Evolutionary conservation across 805 yeast genomes (phyloP), one percentile per base, ranked within the genome.

Genomic region (Yarrowia sp.): DNA sequence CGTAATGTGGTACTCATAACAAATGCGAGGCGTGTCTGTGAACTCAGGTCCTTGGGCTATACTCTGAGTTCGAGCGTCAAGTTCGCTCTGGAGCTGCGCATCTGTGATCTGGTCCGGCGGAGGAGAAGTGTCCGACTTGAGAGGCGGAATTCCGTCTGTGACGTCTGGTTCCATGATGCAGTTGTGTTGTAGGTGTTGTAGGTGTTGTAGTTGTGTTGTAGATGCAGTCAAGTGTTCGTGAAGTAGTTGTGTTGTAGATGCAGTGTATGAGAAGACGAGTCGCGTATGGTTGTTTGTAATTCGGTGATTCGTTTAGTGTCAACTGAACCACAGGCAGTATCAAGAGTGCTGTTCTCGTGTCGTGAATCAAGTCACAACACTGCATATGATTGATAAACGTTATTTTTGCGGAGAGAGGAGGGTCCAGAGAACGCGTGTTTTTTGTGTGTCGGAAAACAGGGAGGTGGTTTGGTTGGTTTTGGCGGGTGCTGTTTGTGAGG

Each of bases 1-100:
- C 55, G 80, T 83, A 4, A 69, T 49, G 7, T 13, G 6, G 63
- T 75, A 76, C 3, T 72, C 68, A 72, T 80, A 85, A 6, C 77
- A 72, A 6, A 84, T 69, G 25, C 74, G 76, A 0, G 85, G 83
- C 61, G 71, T 73, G 24, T 61, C 63, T 22, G 58, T 60, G 16
- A 60, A 51, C 62, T 47, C 62, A 4, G 60, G 58, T 14, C 58
- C 62, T 25, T 47, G 44, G n/a, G 60, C 62, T 24, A 46, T 60
- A 13, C 44, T 60, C 14, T 35, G 46, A 25, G 44, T 60, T 13
- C 35, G 33, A 7, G 58, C 62, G n/a, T 51, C 42, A 13, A 51
- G 32, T 12, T 51, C 58, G 42, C 58, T 51, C 24, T 51, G 58
- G 4, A 51, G 42, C 24, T 51, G 58, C 12, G 58, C 58, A 13